These are phyloP conservation scores for Penicillium griseofulvum DNA, from an alignment of 2,329 filamentous ascomycete species.

Conservation along the genomic window DNA sequence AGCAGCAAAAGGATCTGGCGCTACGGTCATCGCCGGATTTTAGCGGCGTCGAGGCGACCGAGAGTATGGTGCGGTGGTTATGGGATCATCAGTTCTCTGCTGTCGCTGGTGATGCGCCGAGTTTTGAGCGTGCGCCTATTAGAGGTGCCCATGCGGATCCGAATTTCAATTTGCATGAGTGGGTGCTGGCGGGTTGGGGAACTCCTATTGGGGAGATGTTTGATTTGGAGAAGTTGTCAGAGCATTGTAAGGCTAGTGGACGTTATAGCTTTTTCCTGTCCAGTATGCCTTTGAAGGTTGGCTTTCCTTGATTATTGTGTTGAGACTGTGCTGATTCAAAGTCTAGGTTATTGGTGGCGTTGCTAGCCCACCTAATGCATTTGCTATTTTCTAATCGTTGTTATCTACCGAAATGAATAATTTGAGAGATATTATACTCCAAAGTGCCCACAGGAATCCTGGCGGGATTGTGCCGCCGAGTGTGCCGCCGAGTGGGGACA, in stretches of 20 bases:
- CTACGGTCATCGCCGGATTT: conserved; percentile 22
- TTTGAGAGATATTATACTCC: background rate
- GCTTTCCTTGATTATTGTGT: background rate
- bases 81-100: conserved; percentile 39
- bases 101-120: conserved; percentile 35
- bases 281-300: conserved; percentile 33
- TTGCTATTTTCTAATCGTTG: conserved; percentile 20
- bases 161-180: conserved; percentile 31
- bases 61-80: conserved; percentile 33
- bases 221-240: conserved; percentile 34
- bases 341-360: conserved; percentile 23
- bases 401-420: background rate
- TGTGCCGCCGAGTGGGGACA: conserved; percentile 2
- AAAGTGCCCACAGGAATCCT: background rate
- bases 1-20: conserved; percentile 15
- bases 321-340: background rate
- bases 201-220: conserved; percentile 37
- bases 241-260: conserved; percentile 28
- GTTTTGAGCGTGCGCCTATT: conserved; percentile 31
- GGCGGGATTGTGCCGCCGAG: conserved; percentile 2
- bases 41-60: conserved; percentile 36
- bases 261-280: conserved; percentile 36
- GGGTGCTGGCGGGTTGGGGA: conserved; percentile 31
- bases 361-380: conserved; percentile 25
- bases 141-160: conserved; percentile 24